Evolutionary conservation across 805 yeast genomes (phyloP), one percentile per base, ranked within the genome.

Genomic region (Lipomyces starkeyi): DNA sequence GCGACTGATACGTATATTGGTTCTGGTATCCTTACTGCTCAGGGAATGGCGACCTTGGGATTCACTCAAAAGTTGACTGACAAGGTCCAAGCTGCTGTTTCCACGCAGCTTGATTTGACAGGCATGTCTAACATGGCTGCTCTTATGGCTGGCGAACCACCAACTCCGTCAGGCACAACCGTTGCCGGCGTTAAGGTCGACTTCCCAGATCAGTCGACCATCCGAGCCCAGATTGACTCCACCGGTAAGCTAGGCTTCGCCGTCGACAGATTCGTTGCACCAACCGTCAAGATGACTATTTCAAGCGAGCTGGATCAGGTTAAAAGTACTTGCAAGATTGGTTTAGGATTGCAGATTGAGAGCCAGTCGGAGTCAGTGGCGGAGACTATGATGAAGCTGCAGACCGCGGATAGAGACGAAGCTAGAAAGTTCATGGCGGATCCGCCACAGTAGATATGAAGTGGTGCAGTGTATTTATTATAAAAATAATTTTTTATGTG

Each of bases 171-270:
- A 68, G 97, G 94, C 78, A 85, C 86, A 76, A 93, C 99, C 75
- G 91, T 97, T 69, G 79, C 94, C 66, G 99, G 98, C 82, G 97
- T 97, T 76, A 95, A 94, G 83, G 94, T 94, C 82, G 98, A 95
- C 83, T 95, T 92, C 86, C 92, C 98, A 83, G 96, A 92, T 82
- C 67, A 67, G 35, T 89, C 96, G 67, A 89, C 92, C 64, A 93
- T 93, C 87, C 88, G 99, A 82, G 97, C 98, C 77, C 97, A 93
- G 81, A 78, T 95, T 70, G 97, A 93, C 82, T 87, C 96, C 62
- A 83, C 85, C 69, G 99, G 99, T 81, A 92, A 91, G 82, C 96
- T 94, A 63, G 85, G 91, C 65, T 91, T 93, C 75, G 88, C 93
- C 84, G 84, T 95, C 79, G 99, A 95, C 83, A 92, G 93, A 84